phyloP scores from a whole-genome alignment of 495 filamentous ascomycete species.

The Podospora sp. region DNA sequence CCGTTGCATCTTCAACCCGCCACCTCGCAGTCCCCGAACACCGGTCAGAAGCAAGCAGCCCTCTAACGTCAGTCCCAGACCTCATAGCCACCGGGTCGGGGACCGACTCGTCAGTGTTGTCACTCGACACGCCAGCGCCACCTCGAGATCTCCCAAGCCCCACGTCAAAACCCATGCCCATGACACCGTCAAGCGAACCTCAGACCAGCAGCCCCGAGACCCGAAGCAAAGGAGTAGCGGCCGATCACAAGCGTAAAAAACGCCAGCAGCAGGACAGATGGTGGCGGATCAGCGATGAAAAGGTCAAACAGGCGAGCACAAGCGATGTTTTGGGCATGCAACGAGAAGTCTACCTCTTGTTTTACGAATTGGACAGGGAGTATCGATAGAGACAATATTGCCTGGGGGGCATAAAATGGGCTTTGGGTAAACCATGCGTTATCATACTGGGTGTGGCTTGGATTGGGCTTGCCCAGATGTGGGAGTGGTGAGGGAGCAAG shows the following conservation, averaged over 20 bases:
- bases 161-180: not conserved
- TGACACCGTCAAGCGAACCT: not conserved
- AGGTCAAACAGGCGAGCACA: conserved; percentile 91
- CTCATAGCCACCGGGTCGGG: conserved; percentile 34
- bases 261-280: conserved; percentile 73
- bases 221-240: not conserved
- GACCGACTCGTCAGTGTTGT: conserved; percentile 31
- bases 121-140: conserved; percentile 1
- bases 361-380: conserved; percentile 77
- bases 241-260: conserved; percentile 40
- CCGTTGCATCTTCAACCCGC: conserved; percentile 48
- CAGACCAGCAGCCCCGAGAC: not conserved
- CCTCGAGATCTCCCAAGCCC: not conserved
- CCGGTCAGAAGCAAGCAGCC: conserved; percentile 37
- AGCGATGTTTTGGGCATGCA: conserved; percentile 91
- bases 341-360: conserved; percentile 91
- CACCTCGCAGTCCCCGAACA: conserved; percentile 31
- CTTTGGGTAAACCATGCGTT: not conserved
- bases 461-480: too few relatives aligned
- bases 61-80: conserved; percentile 44
- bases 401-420: not conserved
- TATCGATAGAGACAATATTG: conserved; percentile 1
- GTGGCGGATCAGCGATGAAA: conserved; percentile 99
- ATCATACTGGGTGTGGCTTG: not conserved
- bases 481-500: too few relatives aligned